Percentiles rank a stretch among this genome's conserved stretches.
These are phyloP conservation scores for Decorospora gaudefroyi DNA, from an alignment of 2,329 filamentous ascomycete genomes.

Conservation along the genomic window DNA sequence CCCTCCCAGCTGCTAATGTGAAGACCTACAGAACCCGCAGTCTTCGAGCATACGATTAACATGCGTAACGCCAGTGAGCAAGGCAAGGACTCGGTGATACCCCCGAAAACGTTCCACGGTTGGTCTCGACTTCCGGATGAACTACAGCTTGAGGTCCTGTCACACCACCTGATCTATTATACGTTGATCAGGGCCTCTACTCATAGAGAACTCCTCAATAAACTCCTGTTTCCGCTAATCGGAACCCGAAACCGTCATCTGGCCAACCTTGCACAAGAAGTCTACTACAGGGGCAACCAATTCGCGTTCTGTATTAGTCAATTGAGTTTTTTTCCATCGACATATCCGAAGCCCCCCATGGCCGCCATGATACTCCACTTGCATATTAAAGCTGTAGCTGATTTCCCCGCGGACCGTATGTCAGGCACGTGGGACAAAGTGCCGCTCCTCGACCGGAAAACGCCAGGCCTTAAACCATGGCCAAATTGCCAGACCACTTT, in stretches of 20 bases:
- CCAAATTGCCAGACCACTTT: too few relatives aligned
- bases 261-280: constrained; percentile 1
- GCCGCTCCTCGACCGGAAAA: too few relatives aligned
- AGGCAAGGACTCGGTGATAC: too few relatives aligned
- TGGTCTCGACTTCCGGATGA: neutral
- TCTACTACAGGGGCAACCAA: neutral
- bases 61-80: too few relatives aligned
- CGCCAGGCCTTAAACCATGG: constrained; percentile 17
- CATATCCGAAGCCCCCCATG: neutral
- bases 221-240: neutral
- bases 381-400: constrained; percentile 6
- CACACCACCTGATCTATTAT: neutral
- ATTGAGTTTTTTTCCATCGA: neutral
- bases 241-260: neutral
- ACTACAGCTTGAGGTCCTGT: neutral
- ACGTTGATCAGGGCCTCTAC: too few relatives aligned
- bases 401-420: too few relatives aligned
- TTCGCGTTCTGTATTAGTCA: neutral
- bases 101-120: too few relatives aligned
- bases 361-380: constrained; percentile 2
- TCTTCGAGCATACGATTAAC: too few relatives aligned
- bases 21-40: too few relatives aligned
- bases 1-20: too few relatives aligned
- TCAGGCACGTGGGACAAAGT: too few relatives aligned
- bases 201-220: too few relatives aligned